Base-by-base conservation (phyloP, 306 rosid genomes). In the Casuarina glauca region DNA sequence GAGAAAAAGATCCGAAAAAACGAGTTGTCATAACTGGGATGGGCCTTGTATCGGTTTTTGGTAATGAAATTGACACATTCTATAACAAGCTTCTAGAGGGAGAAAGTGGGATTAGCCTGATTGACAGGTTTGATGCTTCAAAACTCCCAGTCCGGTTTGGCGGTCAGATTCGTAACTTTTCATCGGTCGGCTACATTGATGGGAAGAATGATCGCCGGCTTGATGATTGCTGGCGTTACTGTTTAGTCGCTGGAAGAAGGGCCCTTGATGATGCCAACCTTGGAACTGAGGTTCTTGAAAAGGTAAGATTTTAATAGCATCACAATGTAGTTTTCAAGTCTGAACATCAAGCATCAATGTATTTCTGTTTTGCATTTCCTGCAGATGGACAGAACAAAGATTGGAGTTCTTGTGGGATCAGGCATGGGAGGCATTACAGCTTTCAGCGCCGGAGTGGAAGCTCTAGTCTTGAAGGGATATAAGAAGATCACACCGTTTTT, bases 181-280 rank as follows among this genome's bases (percentile, higher is more conserved):
- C 87, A 53, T 83, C 91, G 49, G 45, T 69, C 72, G 94, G 91
- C 48, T 89, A 87, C 49, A 89, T 89, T 53, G 92, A 89, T 74
- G 87, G 83, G n/a, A 78, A 86, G 83, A 86, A 78, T 17, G 86
- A 83, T 7, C 85, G 86, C n/a, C 85, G 86, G 42, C 90, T 91
- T 19, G 92, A 88, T 52, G 90, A 91, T 86, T 88, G 87, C 82
- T 84, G 88, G 90, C 82, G 92, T 52, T 89, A 86, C 67, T 76
- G 86, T 74, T 32, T 91, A 46, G 92, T 91, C n/a, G 88, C 90
- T 4, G 92, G 97, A 57, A 91, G 78, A 81, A 88, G 55, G 42
- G 97, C 97, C 57, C 94, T 91, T 67, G 88, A 89, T 43, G 87
- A 88, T 80, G 97, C 92, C 71, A 88, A 88, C 76, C 91, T 91